phyloP scores from a whole-genome alignment of 116 monocot genomes.

The Zostera marina region DNA sequence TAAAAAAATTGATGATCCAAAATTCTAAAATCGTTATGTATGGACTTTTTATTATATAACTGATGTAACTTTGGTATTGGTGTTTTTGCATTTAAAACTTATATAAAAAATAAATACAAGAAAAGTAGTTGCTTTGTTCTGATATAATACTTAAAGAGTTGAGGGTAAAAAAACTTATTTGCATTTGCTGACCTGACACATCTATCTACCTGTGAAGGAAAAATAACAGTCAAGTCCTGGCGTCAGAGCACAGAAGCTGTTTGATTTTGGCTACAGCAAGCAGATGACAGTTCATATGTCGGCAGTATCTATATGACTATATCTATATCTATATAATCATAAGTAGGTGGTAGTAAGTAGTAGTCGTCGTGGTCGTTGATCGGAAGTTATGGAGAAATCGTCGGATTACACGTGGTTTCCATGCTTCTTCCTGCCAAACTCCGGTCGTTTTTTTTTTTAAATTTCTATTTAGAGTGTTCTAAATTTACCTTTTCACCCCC shows the following conservation, averaged over 20 bases:
- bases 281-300: conserved; percentile 1
- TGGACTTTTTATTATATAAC: no score
- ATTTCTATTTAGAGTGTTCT: no score
- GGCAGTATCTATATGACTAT: background rate
- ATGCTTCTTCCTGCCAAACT: background rate
- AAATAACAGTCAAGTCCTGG: background rate
- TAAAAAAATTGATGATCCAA: no score
- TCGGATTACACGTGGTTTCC: no score
- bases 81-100: no score
- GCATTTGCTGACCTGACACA: background rate
- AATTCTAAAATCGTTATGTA: no score
- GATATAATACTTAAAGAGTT: background rate
- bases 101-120: background rate
- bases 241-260: background rate
- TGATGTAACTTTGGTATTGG: no score
- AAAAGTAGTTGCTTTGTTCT: background rate
- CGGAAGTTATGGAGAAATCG: no score
- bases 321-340: no score
- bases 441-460: no score
- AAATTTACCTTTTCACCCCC: background rate
- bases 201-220: conserved; percentile 2
- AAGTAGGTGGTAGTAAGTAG: background rate
- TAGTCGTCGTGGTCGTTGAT: background rate
- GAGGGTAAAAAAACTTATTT: no score
- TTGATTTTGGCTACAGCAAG: background rate